Percentiles rank a stretch among this genome's conserved stretches.
phyloP scores from a whole-genome alignment of 176 grass and related monocot genomes.

The Carex kokanica region DNA sequence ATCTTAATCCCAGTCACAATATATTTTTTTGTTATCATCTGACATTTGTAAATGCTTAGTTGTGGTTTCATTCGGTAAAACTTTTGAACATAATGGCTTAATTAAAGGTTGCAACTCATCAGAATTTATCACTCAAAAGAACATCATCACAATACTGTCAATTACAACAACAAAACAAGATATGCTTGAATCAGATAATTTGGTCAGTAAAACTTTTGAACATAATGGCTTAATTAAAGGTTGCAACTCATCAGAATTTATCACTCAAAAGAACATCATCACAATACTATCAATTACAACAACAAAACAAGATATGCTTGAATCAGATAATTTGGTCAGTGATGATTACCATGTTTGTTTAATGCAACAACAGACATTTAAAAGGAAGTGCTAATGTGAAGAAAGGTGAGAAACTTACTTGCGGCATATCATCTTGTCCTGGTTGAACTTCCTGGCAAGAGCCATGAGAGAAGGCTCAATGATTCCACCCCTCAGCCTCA shows the following conservation, averaged over 20 bases:
- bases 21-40: too few species aligned
- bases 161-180: not conserved
- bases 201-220: not conserved
- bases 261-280: not conserved
- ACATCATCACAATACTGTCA: not conserved
- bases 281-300: not conserved
- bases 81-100: not conserved
- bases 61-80: not conserved
- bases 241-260: not conserved
- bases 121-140: not conserved
- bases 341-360: not conserved
- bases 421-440: slow-evolving; percentile 94
- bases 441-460: slow-evolving; percentile 88
- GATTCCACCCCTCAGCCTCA: slow-evolving; percentile 82
- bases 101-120: not conserved
- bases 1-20: too few species aligned
- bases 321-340: not conserved
- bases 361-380: not conserved
- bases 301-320: too few species aligned
- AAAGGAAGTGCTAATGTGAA: not conserved
- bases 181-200: too few species aligned
- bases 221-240: not conserved
- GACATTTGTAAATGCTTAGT: not conserved
- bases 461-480: slow-evolving; percentile 86
- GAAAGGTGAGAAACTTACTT: slow-evolving; percentile 35